Percentiles rank a stretch among this genome's conserved stretches.
Conservation (phyloP, 306 rosid genomes). For the Luffa aegyptiaca region DNA sequence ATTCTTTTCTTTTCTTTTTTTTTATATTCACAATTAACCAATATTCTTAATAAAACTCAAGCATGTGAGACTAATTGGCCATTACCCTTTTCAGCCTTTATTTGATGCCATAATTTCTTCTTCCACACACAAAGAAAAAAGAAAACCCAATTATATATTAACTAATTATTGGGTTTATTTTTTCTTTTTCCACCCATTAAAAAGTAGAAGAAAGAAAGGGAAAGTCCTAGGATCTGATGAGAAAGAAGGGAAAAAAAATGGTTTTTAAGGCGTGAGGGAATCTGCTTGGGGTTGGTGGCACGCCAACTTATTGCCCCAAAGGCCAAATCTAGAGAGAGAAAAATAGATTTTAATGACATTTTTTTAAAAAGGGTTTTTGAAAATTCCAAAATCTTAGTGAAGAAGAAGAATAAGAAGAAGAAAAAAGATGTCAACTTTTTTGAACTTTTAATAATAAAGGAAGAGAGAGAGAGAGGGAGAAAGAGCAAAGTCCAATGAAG, state of each 20-base stretch:
- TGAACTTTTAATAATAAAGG: slow-evolving; percentile 7
- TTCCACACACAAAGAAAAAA: background rate
- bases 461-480: slow-evolving; percentile 11
- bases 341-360: background rate
- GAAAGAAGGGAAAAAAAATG: slow-evolving; percentile 4
- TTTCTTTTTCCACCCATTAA: background rate
- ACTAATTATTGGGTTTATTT: background rate
- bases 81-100: slow-evolving; percentile 1
- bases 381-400: slow-evolving; percentile 44
- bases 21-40: no score
- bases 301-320: slow-evolving; percentile 76
- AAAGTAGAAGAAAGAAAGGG: slow-evolving; percentile 15
- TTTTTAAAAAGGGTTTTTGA: slow-evolving; percentile 27
- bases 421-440: background rate
- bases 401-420: slow-evolving; percentile 6
- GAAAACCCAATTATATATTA: no score
- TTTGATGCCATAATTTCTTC: background rate
- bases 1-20: no score
- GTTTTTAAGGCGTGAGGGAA: slow-evolving; percentile 73
- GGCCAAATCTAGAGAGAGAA: slow-evolving; percentile 44
- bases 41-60: background rate
- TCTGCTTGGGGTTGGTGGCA: slow-evolving; percentile 62
- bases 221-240: slow-evolving; percentile 86
- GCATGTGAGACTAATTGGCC: background rate
- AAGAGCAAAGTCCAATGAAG: slow-evolving; percentile 59